A percentile compares a stretch with the other conserved stretches of the same genome.
These are phyloP conservation scores for Cylindrotheca fusiformis DNA, from an alignment of 108 stramenopile species.

Conservation along the genomic window DNA sequence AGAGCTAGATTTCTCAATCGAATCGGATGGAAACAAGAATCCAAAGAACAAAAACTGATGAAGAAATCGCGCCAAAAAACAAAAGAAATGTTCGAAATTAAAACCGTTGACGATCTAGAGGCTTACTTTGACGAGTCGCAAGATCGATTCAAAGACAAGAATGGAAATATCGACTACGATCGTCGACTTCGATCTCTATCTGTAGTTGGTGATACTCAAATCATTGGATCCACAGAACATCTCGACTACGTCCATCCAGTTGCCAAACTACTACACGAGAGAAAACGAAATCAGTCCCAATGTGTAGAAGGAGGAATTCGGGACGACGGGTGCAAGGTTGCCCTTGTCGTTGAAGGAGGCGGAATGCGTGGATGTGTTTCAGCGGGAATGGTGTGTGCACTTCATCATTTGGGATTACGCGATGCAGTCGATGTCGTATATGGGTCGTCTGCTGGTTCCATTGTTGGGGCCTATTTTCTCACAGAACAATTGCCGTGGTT, in stretches of 20 bases:
- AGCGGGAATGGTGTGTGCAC: conserved; percentile 91
- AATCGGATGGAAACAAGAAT: conserved; percentile 3
- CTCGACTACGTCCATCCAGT: conserved; percentile 75
- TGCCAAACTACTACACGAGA: conserved; percentile 61
- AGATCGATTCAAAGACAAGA: conserved; percentile 40
- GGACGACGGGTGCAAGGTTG: conserved; percentile 61
- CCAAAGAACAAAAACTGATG: conserved; percentile 4
- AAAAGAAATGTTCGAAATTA: conserved; percentile 4
- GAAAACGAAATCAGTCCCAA: conserved; percentile 23
- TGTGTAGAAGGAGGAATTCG: conserved; percentile 13
- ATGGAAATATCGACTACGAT: conserved; percentile 54
- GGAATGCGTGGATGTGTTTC: conserved; percentile 96
- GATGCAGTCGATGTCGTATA: conserved; percentile 92
- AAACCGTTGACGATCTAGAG: conserved; percentile 22
- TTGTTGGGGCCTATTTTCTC: conserved; percentile 88
- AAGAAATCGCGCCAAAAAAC: not conserved
- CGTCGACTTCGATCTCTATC: conserved; percentile 46
- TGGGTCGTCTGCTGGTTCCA: conserved; percentile 86
- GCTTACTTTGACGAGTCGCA: conserved; percentile 26
- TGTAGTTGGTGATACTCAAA: conserved; percentile 77
- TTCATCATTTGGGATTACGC: conserved; percentile 79
- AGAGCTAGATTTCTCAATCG: conserved; percentile 1
- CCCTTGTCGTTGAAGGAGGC: conserved; percentile 92
- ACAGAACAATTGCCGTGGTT: conserved; percentile 85
- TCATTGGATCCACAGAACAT: conserved; percentile 58